Evolutionary conservation across 1,284 basidiomycete genomes (phyloP), one percentile per base, ranked within the genome.

Genomic region (Heterobasidion annosum): DNA sequence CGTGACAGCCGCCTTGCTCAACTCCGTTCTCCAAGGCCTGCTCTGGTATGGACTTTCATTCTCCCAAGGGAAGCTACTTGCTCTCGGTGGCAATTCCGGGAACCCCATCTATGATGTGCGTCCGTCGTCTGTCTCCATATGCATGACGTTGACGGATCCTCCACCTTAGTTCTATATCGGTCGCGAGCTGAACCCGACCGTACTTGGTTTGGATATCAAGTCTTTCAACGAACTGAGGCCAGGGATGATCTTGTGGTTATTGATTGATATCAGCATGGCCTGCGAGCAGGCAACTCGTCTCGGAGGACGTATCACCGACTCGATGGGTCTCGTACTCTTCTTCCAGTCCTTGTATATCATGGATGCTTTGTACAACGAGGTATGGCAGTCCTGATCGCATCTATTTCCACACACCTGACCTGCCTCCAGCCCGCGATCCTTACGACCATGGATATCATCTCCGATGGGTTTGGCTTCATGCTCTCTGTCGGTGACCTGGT

Each of bases 381-480:
- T 91, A 61, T 12, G 72, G 63, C 4, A 51, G 48, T 18, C 54
- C 60, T 54, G 59, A 15, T 8, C n/a, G 25, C 34, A 18, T 35
- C 19, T 18, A 15, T 43, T 54, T 33, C 3, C 10, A 19, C n/a
- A 50, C 48, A n/a, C 15, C 45, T 25, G 18, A 50, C 44, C 5
- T 53, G 3, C 34, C 34, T 46, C 4, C 55, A 88, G 86, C 81
- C 85, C 3, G 87, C 91, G 9, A 84, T 99, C 64, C 80, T 99
- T 58, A 95, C 91, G 8, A 94, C 91, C 16, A 98, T 99, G 93
- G 96, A 99, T 68, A 97, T 99, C 66, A 96, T 88, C 8, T 93
- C 92, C 33, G 97, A 99, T 63, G 96, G 96, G 4, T 98, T 99
- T 63, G 97, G 97, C 7, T 98, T 96, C 79, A 99, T 99, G 97